phyloP scores from a whole-genome alignment of 805 yeast genomes.

The Saccharomycodes ludwigii region DNA sequence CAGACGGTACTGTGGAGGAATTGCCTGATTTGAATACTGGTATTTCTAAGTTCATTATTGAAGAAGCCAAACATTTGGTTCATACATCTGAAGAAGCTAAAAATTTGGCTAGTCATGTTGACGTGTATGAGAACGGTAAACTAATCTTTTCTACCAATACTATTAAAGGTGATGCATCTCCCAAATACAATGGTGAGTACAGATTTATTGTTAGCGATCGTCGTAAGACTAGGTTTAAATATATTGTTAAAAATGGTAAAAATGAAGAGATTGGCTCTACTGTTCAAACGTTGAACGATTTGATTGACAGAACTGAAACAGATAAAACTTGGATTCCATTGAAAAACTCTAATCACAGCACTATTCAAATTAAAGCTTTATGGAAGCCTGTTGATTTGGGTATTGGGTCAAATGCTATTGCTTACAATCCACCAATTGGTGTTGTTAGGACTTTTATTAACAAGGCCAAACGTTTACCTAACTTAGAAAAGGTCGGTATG shows the following conservation, averaged over 20 bases:
- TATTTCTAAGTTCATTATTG: slow-evolving; percentile 48
- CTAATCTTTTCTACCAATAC: slow-evolving; percentile 41
- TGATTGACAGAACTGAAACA: slow-evolving; percentile 67
- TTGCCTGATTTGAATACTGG: slow-evolving; percentile 94
- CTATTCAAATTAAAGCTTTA: slow-evolving; percentile 60
- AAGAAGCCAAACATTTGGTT: slow-evolving; percentile 26
- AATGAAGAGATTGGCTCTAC: slow-evolving; percentile 49
- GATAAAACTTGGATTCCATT: slow-evolving; percentile 71
- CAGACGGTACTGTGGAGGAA: slow-evolving; percentile 75
- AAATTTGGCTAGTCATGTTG: slow-evolving; percentile 54
- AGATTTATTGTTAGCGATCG: slow-evolving; percentile 67
- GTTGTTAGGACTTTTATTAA: slow-evolving; percentile 64
- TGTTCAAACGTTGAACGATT: slow-evolving; percentile 43
- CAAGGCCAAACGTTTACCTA: slow-evolving; percentile 63
- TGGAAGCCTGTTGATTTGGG: slow-evolving; percentile 82
- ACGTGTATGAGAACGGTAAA: slow-evolving; percentile 54
- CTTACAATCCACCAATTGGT: slow-evolving; percentile 92
- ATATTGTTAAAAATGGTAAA: slow-evolving; percentile 52
- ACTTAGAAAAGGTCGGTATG: slow-evolving; percentile 80
- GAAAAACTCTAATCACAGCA: slow-evolving; percentile 31
- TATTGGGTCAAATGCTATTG: slow-evolving; percentile 57
- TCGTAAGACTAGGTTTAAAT: slow-evolving; percentile 53
- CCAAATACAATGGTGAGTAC: slow-evolving; percentile 48
- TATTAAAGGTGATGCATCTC: slow-evolving; percentile 48
- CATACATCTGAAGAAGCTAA: slow-evolving; percentile 35